Conservation (phyloP, 1,284 basidiomycete species). For the Abortiporus biennis region DNA sequence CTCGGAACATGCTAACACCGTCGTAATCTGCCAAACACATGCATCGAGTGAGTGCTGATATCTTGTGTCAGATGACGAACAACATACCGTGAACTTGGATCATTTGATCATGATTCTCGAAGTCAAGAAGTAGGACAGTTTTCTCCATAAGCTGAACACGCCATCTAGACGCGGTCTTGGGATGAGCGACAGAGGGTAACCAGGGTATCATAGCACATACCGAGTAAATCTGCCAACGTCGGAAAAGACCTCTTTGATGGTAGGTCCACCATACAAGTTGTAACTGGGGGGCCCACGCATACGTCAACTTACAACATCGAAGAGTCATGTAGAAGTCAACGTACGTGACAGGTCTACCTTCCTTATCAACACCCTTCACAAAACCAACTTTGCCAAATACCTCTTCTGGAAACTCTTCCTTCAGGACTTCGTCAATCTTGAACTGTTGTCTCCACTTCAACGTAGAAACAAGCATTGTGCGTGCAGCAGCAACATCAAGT, state of each 20-base stretch:
- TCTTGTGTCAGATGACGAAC: neutral
- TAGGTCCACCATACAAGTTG: slow-evolving; percentile 66
- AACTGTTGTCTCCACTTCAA: slow-evolving; percentile 71
- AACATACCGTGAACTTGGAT: slow-evolving; percentile 65
- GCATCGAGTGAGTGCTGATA: neutral
- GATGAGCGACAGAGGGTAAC: too few species aligned
- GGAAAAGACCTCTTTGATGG: slow-evolving; percentile 61
- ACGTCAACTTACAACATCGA: neutral
- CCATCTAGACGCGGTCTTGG: slow-evolving; percentile 47
- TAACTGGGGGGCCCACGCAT: slow-evolving; percentile 42
- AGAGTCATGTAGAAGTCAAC: slow-evolving; percentile 12
- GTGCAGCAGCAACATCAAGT: slow-evolving; percentile 46
- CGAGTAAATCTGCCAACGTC: slow-evolving; percentile 69
- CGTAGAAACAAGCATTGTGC: slow-evolving; percentile 61
- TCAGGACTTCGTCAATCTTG: slow-evolving; percentile 49
- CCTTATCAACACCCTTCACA: slow-evolving; percentile 62
- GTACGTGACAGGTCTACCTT: slow-evolving; percentile 60
- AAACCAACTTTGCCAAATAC: slow-evolving; percentile 62
- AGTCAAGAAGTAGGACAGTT: slow-evolving; percentile 58
- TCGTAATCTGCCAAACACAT: slow-evolving; percentile 52
- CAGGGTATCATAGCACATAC: slow-evolving; percentile 25
- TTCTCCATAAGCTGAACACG: slow-evolving; percentile 71
- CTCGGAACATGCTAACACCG: slow-evolving; percentile 59
- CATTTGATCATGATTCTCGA: slow-evolving; percentile 66
- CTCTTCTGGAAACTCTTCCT: slow-evolving; percentile 60